Conservation (phyloP, 768 basidiomycete genomes). For the Paxillus involutus region DNA sequence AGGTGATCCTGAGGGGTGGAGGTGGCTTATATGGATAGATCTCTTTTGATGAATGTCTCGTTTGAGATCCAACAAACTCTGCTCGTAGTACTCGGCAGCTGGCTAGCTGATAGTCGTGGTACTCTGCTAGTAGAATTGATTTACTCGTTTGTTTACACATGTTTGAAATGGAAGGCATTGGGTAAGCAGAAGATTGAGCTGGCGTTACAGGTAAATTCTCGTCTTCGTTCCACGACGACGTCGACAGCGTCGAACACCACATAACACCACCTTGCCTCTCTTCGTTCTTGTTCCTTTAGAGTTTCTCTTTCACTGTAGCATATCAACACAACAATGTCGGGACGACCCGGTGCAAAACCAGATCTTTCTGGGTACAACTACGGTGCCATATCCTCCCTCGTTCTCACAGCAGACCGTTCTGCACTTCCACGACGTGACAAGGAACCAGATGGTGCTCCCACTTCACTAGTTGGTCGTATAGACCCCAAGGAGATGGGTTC, state of each 20-base stretch:
- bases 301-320: constrained; percentile 3
- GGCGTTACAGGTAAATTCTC: not conserved
- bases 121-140: too few species aligned
- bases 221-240: constrained; percentile 9
- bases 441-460: constrained; percentile 96
- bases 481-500: constrained; percentile 93
- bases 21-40: not conserved
- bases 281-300: not conserved
- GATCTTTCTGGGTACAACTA: constrained; percentile 95
- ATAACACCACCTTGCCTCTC: not conserved
- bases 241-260: constrained; percentile 7
- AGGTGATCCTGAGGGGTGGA: too few species aligned
- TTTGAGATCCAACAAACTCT: too few species aligned
- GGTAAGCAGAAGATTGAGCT: constrained; percentile 1
- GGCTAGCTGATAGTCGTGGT: too few species aligned
- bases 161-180: constrained; percentile 19
- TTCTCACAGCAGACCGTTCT: constrained; percentile 88
- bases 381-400: constrained; percentile 90
- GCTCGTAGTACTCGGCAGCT: too few species aligned
- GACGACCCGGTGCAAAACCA: constrained; percentile 51
- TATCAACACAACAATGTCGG: constrained; percentile 33
- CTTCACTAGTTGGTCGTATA: constrained; percentile 88
- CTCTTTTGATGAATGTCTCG: not conserved
- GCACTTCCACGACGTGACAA: constrained; percentile 83
- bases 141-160: constrained; percentile 13